Conservation (phyloP, 164 flowering plant genomes). For the Dillenia turbinata region DNA sequence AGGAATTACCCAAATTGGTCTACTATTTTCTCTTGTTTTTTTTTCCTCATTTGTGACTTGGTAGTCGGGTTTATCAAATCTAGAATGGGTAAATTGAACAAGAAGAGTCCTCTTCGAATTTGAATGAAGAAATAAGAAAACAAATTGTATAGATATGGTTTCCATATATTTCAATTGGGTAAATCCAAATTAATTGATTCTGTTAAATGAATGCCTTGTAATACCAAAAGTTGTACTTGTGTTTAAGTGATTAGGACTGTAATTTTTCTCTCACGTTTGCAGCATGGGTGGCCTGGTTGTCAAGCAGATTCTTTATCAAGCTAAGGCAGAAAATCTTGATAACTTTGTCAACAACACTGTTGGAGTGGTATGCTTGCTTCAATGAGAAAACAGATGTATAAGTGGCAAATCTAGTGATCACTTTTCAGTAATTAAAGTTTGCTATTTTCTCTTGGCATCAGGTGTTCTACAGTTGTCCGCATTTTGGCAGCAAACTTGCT, state of each 20-base stretch:
- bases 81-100: too few species aligned
- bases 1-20: too few species aligned
- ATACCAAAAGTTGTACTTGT: conserved; percentile 58
- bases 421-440: background rate
- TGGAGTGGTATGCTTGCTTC: conserved; percentile 66
- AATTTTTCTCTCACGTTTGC: conserved; percentile 24
- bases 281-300: conserved; percentile 99
- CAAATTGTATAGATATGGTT: too few species aligned
- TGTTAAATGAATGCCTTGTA: too few species aligned
- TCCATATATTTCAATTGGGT: too few species aligned
- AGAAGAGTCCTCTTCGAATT: too few species aligned
- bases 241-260: conserved; percentile 65
- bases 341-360: conserved; percentile 73
- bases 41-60: too few species aligned
- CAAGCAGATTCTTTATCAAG: conserved; percentile 89
- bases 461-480: conserved; percentile 99
- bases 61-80: too few species aligned
- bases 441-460: conserved; percentile 23
- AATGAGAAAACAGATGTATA: background rate
- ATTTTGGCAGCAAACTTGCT: conserved; percentile 97
- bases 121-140: too few species aligned
- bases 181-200: too few species aligned
- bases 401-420: background rate
- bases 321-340: conserved; percentile 52
- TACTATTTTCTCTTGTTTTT: too few species aligned